These are phyloP conservation scores for Narthecium ossifragum DNA, from an alignment of 106 monocot genomes.

Conservation along the genomic window DNA sequence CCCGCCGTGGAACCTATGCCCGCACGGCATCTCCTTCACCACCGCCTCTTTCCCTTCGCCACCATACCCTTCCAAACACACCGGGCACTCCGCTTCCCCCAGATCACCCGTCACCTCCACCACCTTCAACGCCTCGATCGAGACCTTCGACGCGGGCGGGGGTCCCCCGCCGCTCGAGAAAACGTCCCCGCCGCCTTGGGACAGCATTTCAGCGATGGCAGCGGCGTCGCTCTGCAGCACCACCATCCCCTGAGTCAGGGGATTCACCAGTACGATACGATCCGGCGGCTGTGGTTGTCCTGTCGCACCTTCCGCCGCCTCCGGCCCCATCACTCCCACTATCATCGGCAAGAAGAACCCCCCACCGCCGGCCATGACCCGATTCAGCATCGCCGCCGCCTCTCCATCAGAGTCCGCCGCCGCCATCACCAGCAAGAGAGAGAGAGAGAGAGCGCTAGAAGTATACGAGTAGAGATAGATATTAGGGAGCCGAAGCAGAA, in stretches of 20 bases:
- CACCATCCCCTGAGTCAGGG: slow-evolving; percentile 21
- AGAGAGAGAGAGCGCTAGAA: too few species aligned
- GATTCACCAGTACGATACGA: slow-evolving; percentile 41
- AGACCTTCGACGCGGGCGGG: slow-evolving; percentile 53
- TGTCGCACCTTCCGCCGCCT: neutral
- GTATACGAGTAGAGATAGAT: too few species aligned
- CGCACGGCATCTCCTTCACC: slow-evolving; percentile 77
- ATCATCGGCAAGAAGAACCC: slow-evolving; percentile 12
- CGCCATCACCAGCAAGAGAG: too few species aligned
- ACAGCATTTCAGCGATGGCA: too few species aligned
- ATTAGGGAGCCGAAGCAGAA: too few species aligned
- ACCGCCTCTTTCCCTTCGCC: slow-evolving; percentile 1
- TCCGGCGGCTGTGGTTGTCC: slow-evolving; percentile 11
- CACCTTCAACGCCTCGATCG: slow-evolving; percentile 45
- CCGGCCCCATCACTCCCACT: slow-evolving; percentile 5
- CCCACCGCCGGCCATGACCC: slow-evolving; percentile 1
- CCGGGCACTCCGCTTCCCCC: slow-evolving; percentile 33
- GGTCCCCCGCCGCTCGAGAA: slow-evolving; percentile 12
- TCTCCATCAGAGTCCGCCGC: too few species aligned
- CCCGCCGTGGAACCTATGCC: slow-evolving; percentile 55
- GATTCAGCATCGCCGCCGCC: too few species aligned
- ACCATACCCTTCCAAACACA: slow-evolving; percentile 59
- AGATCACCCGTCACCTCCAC: slow-evolving; percentile 20
- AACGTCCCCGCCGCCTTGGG: slow-evolving; percentile 12
- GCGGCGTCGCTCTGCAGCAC: slow-evolving; percentile 21